Evolutionary conservation across 768 basidiomycete genomes (phyloP), one percentile per base, ranked within the genome.

Genomic region (Coprinopsis sp.): DNA sequence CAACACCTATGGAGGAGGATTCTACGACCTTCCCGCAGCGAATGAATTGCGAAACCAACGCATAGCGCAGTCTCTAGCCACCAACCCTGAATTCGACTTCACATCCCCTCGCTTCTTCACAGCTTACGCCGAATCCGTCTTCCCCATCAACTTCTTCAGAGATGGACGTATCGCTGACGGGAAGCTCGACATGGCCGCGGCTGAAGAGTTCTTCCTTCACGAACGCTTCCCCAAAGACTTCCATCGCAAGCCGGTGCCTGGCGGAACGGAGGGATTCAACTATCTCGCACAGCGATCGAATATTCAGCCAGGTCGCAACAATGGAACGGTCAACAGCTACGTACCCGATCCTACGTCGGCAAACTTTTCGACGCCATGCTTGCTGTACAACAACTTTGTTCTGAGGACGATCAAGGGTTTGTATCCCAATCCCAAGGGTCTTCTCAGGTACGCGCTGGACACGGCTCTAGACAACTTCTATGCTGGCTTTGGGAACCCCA

Each of bases 141-240:
- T 47, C 21, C 45, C 44, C 27, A 19, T 51, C 10, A 42, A 51
- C 6, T 24, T 45, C 12, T 47, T 46, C 33, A 25, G 36, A 4
- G 50, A 51, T 33, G 50, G 50, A 3, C 50, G 50, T 11, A 49
- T 37, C 22, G 34, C 28, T 1, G 45, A 50, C 18, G 36, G 42
- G 13, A 43, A 52, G 30, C 49, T 58, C 10, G 42, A 49, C 24
- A 29, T 54, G 29, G 37, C 36, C n/a, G 46, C 21, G 13, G 57
- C 57, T 5, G 37, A 49, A n/a, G 42, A 47, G 11, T 55, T 55
- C 48, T 55, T 55, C 50, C 49, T 34, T 29, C 36, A 50, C 30
- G 52, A 42, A 43, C 33, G 23, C 19, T 43, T 54, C 24, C 57
- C 54, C 4, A 10, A 29, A 11, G 55, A 46, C 0, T 58, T 54